These are phyloP conservation scores for Neonectria punicea DNA, from an alignment of 2,329 filamentous ascomycete genomes.

Conservation along the genomic window DNA sequence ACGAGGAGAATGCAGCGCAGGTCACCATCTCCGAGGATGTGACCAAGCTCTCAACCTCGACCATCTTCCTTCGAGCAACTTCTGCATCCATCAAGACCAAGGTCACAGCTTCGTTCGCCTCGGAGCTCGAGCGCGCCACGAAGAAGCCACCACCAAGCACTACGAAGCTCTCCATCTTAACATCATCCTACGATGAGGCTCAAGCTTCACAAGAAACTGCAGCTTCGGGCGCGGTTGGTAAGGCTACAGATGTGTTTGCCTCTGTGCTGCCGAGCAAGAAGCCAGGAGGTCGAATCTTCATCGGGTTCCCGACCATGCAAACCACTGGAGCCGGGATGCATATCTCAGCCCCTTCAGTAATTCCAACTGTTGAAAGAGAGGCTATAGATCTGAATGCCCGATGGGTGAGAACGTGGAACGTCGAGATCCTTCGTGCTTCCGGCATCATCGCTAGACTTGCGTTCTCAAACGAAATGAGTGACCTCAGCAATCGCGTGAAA, in stretches of 20 bases:
- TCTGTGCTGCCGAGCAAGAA: constrained; percentile 90
- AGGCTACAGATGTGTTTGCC: constrained; percentile 82
- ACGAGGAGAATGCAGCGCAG: constrained; percentile 71
- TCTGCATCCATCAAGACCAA: constrained; percentile 84
- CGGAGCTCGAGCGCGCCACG: constrained; percentile 92
- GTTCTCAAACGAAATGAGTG: constrained; percentile 87
- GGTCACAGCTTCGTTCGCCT: constrained; percentile 76
- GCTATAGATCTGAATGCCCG: constrained; percentile 96
- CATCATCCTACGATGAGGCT: constrained; percentile 88
- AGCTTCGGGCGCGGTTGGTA: constrained; percentile 57
- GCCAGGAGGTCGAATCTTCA: constrained; percentile 87
- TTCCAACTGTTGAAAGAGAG: constrained; percentile 96
- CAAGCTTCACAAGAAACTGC: constrained; percentile 69
- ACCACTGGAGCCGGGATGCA: constrained; percentile 95
- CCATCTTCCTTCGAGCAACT: constrained; percentile 89
- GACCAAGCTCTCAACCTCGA: constrained; percentile 75
- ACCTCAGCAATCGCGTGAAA: constrained; percentile 72
- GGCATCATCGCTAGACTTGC: constrained; percentile 91
- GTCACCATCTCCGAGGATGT: constrained; percentile 76
- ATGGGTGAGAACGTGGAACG: constrained; percentile 95
- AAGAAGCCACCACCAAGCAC: constrained; percentile 95
- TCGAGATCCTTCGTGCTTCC: constrained; percentile 89
- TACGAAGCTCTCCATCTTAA: constrained; percentile 87
- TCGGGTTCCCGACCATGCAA: constrained; percentile 97
- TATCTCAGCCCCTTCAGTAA: constrained; percentile 94